A percentile compares a stretch with the other conserved stretches of the same genome.
These are phyloP conservation scores for Trichosporon faecale DNA, from an alignment of 1,284 basidiomycete genomes.

Conservation along the genomic window DNA sequence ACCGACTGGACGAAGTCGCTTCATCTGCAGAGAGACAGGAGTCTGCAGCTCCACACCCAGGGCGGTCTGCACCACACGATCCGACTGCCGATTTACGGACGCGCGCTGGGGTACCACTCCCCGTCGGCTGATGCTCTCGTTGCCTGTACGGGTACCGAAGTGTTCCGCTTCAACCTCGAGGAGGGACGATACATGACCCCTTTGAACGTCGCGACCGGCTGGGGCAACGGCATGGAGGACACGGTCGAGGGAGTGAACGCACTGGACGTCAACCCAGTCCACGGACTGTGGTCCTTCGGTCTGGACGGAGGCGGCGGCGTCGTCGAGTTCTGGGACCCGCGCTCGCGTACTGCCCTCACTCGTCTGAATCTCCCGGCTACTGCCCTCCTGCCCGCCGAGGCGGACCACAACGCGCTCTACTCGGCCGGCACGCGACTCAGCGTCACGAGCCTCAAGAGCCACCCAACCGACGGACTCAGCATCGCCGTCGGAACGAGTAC, in stretches of 20 bases:
- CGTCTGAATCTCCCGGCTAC: slow-evolving; percentile 70
- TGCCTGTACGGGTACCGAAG: slow-evolving; percentile 73
- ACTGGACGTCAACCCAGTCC: slow-evolving; percentile 89
- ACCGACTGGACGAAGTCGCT: slow-evolving; percentile 99
- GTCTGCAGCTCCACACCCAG: slow-evolving; percentile 90
- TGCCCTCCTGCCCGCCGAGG: slow-evolving; percentile 56
- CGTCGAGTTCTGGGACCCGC: slow-evolving; percentile 94
- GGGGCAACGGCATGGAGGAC: slow-evolving; percentile 55
- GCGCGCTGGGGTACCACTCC: slow-evolving; percentile 84
- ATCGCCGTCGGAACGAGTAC: slow-evolving; percentile 92
- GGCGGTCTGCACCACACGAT: slow-evolving; percentile 88
- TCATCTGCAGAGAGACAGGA: slow-evolving; percentile 94
- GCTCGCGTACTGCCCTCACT: slow-evolving; percentile 63
- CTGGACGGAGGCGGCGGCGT: slow-evolving; percentile 62
- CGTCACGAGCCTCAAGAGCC: slow-evolving; percentile 78
- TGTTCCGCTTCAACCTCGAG: slow-evolving; percentile 92
- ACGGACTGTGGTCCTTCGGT: slow-evolving; percentile 87
- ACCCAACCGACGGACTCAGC: slow-evolving; percentile 78
- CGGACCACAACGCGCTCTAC: slow-evolving; percentile 35
- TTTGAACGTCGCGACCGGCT: slow-evolving; percentile 59
- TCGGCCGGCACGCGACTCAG: slow-evolving; percentile 56
- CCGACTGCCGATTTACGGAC: slow-evolving; percentile 90
- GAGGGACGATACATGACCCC: slow-evolving; percentile 90
- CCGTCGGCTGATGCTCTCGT: slow-evolving; percentile 76
- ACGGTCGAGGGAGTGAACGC: slow-evolving; percentile 77